Percentiles rank a stretch among this genome's conserved stretches.
Evolutionary conservation across 2,329 filamentous ascomycete species (phyloP).

Genomic region (Pleomassaria siparia): DNA sequence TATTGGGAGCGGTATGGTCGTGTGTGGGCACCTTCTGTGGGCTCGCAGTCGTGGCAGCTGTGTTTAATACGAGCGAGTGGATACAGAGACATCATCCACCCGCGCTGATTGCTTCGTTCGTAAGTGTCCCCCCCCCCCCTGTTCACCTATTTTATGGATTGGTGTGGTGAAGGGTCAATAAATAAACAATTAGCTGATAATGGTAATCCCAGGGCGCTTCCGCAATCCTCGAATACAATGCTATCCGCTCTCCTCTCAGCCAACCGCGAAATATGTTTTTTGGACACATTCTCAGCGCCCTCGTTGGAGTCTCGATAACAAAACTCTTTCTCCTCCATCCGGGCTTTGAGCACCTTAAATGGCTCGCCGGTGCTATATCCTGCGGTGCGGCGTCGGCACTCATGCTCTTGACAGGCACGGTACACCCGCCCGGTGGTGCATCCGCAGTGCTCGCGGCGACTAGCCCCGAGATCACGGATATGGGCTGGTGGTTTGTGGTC

Average conservation of each 20-base stretch:
- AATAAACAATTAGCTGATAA: slow-evolving; percentile 6
- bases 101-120: slow-evolving; percentile 47
- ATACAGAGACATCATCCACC: slow-evolving; percentile 45
- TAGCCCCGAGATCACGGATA: slow-evolving; percentile 40
- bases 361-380: slow-evolving; percentile 49
- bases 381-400: slow-evolving; percentile 47
- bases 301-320: slow-evolving; percentile 48
- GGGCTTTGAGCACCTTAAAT: slow-evolving; percentile 43
- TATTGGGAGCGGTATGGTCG: slow-evolving; percentile 46
- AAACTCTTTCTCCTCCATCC: slow-evolving; percentile 44
- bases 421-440: slow-evolving; percentile 54
- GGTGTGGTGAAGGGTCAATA: background rate
- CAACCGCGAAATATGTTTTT: slow-evolving; percentile 51
- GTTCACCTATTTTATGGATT: background rate
- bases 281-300: slow-evolving; percentile 49
- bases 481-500: slow-evolving; percentile 51
- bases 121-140: slow-evolving; percentile 21
- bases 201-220: slow-evolving; percentile 45
- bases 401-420: slow-evolving; percentile 52
- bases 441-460: slow-evolving; percentile 51
- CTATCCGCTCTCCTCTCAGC: slow-evolving; percentile 49
- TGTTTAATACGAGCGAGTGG: slow-evolving; percentile 44
- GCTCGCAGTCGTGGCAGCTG: slow-evolving; percentile 45
- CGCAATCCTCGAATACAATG: slow-evolving; percentile 52
- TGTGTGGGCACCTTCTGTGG: slow-evolving; percentile 49